Conservation (phyloP, 345 rosid genomes). For the Crucihimalaya himalaica region DNA sequence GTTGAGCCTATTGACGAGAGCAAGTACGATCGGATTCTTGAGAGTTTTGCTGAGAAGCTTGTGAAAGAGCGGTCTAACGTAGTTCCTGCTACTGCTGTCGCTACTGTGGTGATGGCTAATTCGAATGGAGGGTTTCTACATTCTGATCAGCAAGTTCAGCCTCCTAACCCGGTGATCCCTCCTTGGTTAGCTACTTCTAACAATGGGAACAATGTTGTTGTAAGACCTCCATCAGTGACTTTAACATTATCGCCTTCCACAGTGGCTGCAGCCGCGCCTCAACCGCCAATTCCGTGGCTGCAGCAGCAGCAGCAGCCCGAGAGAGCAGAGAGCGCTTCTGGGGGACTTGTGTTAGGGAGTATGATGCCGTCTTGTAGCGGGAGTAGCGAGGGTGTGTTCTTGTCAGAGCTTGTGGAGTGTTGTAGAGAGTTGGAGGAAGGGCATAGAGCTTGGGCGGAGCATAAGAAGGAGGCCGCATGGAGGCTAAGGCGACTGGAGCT, state of each 20-base stretch:
- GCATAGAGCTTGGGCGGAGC: constrained; percentile 73
- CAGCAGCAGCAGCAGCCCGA: constrained; percentile 63
- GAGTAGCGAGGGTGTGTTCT: constrained; percentile 47
- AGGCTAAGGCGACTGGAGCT: constrained; percentile 85
- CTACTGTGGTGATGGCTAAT: constrained; percentile 67
- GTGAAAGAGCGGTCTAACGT: constrained; percentile 65
- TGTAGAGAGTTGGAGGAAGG: constrained; percentile 95
- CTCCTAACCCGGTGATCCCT: constrained; percentile 61
- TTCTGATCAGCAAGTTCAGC: constrained; percentile 43
- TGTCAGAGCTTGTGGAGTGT: constrained; percentile 81
- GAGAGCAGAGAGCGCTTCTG: constrained; percentile 48
- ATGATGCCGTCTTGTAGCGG: constrained; percentile 49
- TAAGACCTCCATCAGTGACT: constrained; percentile 79
- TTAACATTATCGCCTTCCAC: constrained; percentile 82
- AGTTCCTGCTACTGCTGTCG: constrained; percentile 17
- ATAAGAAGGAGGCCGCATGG: constrained; percentile 96
- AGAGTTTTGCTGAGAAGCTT: constrained; percentile 91
- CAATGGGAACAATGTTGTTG: constrained; percentile 44
- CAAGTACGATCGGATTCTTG: constrained; percentile 86
- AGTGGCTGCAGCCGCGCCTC: constrained; percentile 61
- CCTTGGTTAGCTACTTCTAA: constrained; percentile 88
- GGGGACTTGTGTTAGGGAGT: constrained; percentile 51
- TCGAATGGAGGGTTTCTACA: constrained; percentile 74
- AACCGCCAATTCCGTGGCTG: constrained; percentile 81
- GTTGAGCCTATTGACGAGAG: constrained; percentile 80